A percentile compares a stretch with the other conserved stretches of the same genome.
Evolutionary conservation across 805 yeast species (phyloP).

Genomic region (Kazachstania bromeliacearum): DNA sequence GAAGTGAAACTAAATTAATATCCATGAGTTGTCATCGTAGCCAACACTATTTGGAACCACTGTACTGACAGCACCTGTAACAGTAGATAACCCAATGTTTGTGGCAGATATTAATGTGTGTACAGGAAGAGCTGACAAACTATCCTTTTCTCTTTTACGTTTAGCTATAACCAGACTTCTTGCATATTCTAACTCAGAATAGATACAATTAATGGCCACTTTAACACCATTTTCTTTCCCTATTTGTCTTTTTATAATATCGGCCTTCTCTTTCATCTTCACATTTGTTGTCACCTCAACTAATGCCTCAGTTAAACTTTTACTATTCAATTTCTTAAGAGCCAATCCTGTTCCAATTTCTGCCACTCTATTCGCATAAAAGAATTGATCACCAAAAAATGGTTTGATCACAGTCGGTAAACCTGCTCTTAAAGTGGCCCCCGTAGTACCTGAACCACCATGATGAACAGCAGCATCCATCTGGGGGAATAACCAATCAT

Average conservation of each 20-base stretch:
- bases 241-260: slow-evolving; percentile 51
- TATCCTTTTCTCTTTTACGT: slow-evolving; percentile 20
- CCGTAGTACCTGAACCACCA: slow-evolving; percentile 96
- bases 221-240: slow-evolving; percentile 71
- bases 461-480: slow-evolving; percentile 94
- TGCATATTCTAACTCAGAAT: slow-evolving; percentile 71
- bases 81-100: slow-evolving; percentile 8
- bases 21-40: slow-evolving; percentile 5
- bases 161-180: slow-evolving; percentile 44
- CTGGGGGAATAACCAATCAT: slow-evolving; percentile 87
- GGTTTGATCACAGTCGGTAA: slow-evolving; percentile 87
- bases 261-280: slow-evolving; percentile 61
- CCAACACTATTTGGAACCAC: not conserved
- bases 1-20: too few relatives aligned
- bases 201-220: slow-evolving; percentile 68
- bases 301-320: slow-evolving; percentile 57
- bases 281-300: slow-evolving; percentile 56
- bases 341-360: slow-evolving; percentile 80
- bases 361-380: slow-evolving; percentile 79
- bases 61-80: not conserved
- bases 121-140: not conserved
- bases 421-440: slow-evolving; percentile 80
- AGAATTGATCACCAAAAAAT: slow-evolving; percentile 93
- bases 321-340: slow-evolving; percentile 56
- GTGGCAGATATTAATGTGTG: not conserved